phyloP scores from a whole-genome alignment of 2,329 filamentous ascomycete genomes.

The Hymenoscyphus fructigenus region DNA sequence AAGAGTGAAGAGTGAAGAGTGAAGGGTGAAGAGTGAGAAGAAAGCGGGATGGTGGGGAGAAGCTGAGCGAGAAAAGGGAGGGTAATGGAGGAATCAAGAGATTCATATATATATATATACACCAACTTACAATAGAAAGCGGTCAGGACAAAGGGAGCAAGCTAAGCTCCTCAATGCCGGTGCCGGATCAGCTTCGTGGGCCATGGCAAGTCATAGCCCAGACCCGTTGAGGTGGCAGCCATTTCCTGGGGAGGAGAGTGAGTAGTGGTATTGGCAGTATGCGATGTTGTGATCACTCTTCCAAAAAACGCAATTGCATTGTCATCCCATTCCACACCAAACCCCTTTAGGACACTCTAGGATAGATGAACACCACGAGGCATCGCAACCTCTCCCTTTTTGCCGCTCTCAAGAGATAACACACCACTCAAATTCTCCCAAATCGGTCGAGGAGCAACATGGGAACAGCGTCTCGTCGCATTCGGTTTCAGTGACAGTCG shows the following conservation, averaged over 20 bases:
- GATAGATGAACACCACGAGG: not conserved
- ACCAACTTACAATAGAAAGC: not conserved
- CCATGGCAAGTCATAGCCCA: not conserved
- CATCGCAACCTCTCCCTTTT: not conserved
- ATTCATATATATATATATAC: not conserved
- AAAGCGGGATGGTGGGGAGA: not conserved
- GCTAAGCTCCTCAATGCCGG: not conserved
- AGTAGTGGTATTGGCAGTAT: not conserved
- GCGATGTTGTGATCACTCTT: conserved; percentile 1
- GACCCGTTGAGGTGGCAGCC: not conserved
- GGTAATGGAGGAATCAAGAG: not conserved
- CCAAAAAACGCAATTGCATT: conserved; percentile 6
- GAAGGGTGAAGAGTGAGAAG: not conserved
- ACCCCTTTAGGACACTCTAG: not conserved
- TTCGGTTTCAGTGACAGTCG: not conserved
- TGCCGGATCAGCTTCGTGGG: not conserved
- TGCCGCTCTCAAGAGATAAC: not conserved
- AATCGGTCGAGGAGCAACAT: no score
- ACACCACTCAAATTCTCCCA: not conserved
- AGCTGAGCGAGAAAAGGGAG: not conserved
- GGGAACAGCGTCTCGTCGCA: not conserved
- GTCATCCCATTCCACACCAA: not conserved
- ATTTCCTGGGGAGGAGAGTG: not conserved
- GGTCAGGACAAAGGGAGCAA: not conserved
- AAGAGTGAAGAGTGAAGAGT: not conserved